Evolutionary conservation across 352 stramenopile genomes (phyloP).

Genomic region (Phytophthora kernoviae): DNA sequence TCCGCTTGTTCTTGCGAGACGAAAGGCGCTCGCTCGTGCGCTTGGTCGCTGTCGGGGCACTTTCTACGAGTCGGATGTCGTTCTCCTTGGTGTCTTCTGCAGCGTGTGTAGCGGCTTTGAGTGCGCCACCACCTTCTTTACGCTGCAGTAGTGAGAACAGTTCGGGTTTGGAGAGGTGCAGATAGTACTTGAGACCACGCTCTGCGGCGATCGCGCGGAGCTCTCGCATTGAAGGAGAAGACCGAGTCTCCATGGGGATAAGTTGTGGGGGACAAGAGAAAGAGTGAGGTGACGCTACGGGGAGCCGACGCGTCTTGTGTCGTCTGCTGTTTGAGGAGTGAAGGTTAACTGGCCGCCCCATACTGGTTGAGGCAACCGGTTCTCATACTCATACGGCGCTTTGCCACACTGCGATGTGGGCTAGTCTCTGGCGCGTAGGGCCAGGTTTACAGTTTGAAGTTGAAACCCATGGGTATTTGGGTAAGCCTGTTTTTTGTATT

Average conservation of each 20-base stretch:
- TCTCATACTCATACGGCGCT: background rate
- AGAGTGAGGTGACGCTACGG: background rate
- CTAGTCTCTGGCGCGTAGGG: constrained; percentile 1
- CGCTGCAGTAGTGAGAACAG: constrained; percentile 78
- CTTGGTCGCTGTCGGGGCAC: constrained; percentile 28
- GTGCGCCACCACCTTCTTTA: constrained; percentile 65
- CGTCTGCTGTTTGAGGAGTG: too few relatives aligned
- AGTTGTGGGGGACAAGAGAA: background rate
- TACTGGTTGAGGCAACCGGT: background rate
- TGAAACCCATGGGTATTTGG: too few relatives aligned
- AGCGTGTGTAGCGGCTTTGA: background rate
- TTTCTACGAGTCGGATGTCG: constrained; percentile 20
- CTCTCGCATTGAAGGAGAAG: constrained; percentile 81
- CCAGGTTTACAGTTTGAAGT: background rate
- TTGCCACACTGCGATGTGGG: constrained; percentile 5
- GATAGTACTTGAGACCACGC: constrained; percentile 85
- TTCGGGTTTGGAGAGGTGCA: constrained; percentile 82
- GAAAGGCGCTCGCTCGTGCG: constrained; percentile 63
- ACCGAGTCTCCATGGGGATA: constrained; percentile 75
- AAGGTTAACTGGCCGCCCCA: too few relatives aligned
- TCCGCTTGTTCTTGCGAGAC: constrained; percentile 56
- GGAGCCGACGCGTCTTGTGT: constrained; percentile 3
- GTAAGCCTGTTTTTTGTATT: too few relatives aligned
- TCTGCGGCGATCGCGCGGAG: constrained; percentile 70
- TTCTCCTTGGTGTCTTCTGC: constrained; percentile 19